These are phyloP conservation scores for Citrus sinensis DNA, from an alignment of 345 rosid genomes.

Conservation along the genomic window DVS_A1.0 CM039168.1:12150501-12151000, in stretches of 20 bases:
- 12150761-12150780: slow-evolving; percentile 5
- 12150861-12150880: slow-evolving; percentile 98
- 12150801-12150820: slow-evolving; percentile 19
- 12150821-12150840: slow-evolving; percentile 96
- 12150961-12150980: slow-evolving; percentile 1
- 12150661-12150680: slow-evolving; percentile 80
- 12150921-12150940: neutral
- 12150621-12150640: neutral
- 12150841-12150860: slow-evolving; percentile 81
- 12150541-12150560: slow-evolving; percentile 1
- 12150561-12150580: neutral
- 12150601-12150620: neutral
- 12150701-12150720: slow-evolving; percentile 94
- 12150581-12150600: neutral
- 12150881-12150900: slow-evolving; percentile 22
- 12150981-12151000: slow-evolving; percentile 2
- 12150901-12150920: neutral
- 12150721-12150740: slow-evolving; percentile 77
- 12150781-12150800: slow-evolving; percentile 22
- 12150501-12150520: slow-evolving; percentile 78
- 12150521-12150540: slow-evolving; percentile 73
- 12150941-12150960: neutral
- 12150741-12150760: slow-evolving; percentile 1
- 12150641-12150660: slow-evolving; percentile 6
- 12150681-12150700: slow-evolving; percentile 91